Base-by-base conservation (phyloP, 352 stramenopile species). In the Halophytophthora polymorphica region DNA sequence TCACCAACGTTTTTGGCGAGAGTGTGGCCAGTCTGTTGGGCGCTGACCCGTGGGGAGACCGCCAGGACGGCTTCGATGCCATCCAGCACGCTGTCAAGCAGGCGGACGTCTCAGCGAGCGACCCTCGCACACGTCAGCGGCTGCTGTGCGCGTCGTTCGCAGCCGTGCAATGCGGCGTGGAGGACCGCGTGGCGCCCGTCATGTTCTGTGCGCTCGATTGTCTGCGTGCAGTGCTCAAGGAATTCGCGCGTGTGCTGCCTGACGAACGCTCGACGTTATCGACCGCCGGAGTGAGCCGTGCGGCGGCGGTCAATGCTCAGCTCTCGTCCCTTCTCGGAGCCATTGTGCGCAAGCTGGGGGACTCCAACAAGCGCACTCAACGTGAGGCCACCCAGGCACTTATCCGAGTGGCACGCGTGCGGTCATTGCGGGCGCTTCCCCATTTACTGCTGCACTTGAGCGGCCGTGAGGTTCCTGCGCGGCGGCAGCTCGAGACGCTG, bases 141-240 rank as follows among this genome's bases (percentile, higher is more conserved):
- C 40, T 89, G 18, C 71, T 93, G n/a, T 86, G 71, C 38, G 83
- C 83, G 8, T 66, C 72, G 0, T 25, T 93, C 29, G 74, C 77
- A 11, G 83, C 83, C 14, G 64, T 89, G 23, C 77, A 90, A 21
- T 81, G 76, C 39, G 83, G 83, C 6, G 77, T 90, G 1, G 80
- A 90, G 8, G 83, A 91, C 53, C 77, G 77, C 18, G 80, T 93
- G 0, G 76, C 76, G 2, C 80, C 83, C 6, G 83, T 93, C 44
- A 88, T 93, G 77, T 93, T 85, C 64, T 93, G 83, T 37, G 69
- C 80, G 13, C 65, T 93, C n/a, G 77, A 93, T 28, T 90, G 77
- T 37, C 61, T 93, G 13, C 65, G 68, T 33, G 47, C 66, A 14
- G 56, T 91, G n/a, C 59, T 91, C 6, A 86, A 86, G 25, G 74